phyloP scores from a whole-genome alignment of 768 basidiomycete species.

The Hericium rajendrae region DNA sequence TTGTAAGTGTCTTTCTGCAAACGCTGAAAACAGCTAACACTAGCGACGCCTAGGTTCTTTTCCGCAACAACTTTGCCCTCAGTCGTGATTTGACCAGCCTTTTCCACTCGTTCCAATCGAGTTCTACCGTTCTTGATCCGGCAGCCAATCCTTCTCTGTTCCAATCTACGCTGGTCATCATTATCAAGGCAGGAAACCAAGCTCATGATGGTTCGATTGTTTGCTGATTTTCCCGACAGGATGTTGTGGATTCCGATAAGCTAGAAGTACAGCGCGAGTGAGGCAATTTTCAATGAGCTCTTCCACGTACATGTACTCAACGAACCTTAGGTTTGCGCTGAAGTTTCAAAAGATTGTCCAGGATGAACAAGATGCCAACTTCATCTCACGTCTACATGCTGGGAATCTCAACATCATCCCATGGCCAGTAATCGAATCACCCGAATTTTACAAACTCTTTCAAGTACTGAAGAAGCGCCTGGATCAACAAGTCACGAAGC shows the following conservation, averaged over 20 bases:
- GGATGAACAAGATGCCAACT: constrained; percentile 51
- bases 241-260: constrained; percentile 55
- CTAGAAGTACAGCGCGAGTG: constrained; percentile 50
- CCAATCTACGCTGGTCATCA: constrained; percentile 48
- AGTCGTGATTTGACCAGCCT: constrained; percentile 52
- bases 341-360: constrained; percentile 55
- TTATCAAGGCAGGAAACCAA: constrained; percentile 40
- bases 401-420: constrained; percentile 50
- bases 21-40: not conserved
- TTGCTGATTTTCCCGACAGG: constrained; percentile 25
- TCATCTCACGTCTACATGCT: constrained; percentile 51
- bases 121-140: constrained; percentile 49
- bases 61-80: constrained; percentile 57
- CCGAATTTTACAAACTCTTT: constrained; percentile 50
- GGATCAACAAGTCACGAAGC: constrained; percentile 39
- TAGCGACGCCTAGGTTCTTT: constrained; percentile 35
- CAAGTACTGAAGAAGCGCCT: constrained; percentile 34
- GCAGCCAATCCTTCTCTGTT: constrained; percentile 48
- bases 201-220: no score
- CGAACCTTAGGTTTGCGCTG: constrained; percentile 34
- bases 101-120: constrained; percentile 53
- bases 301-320: no score
- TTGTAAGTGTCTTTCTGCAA: constrained; percentile 27
- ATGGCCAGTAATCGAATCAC: constrained; percentile 60
- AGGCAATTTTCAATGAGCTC: constrained; percentile 9